A percentile compares a stretch with the other conserved stretches of the same genome.
Evolutionary conservation across 352 stramenopile species (phyloP).

Genomic region (Pythium guiyangense): DNA sequence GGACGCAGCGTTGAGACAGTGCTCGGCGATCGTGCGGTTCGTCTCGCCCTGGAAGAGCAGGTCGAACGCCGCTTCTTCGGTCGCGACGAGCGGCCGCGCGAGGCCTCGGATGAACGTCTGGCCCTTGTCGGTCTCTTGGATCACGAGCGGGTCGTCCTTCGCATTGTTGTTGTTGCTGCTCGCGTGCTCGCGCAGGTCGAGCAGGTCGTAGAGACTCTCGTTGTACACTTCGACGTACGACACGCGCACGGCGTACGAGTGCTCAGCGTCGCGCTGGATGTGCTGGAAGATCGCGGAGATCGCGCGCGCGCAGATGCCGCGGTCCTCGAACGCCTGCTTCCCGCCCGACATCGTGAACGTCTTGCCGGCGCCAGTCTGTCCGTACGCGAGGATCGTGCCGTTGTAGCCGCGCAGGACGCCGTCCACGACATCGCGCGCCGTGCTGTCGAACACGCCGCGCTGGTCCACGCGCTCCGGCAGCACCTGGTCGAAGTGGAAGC

Average conservation of each 20-base stretch:
- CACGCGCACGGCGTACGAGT: constrained; percentile 52
- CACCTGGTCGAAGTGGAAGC: constrained; percentile 68
- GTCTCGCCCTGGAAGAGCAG: constrained; percentile 78
- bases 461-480: constrained; percentile 37
- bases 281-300: constrained; percentile 54
- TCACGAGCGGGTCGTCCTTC: constrained; percentile 32
- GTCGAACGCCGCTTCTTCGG: constrained; percentile 67
- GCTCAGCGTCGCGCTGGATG: constrained; percentile 37
- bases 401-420: constrained; percentile 69
- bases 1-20: constrained; percentile 73
- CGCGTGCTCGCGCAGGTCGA: constrained; percentile 29
- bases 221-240: constrained; percentile 91
- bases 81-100: constrained; percentile 45
- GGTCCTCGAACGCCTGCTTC: constrained; percentile 50
- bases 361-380: constrained; percentile 70
- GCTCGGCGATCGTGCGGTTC: constrained; percentile 73
- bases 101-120: constrained; percentile 71
- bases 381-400: constrained; percentile 71
- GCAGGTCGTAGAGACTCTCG: constrained; percentile 82
- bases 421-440: constrained; percentile 48
- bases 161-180: constrained; percentile 13
- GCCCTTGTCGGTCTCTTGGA: constrained; percentile 56
- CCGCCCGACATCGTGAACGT: constrained; percentile 71
- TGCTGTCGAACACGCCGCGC: constrained; percentile 40
- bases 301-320: constrained; percentile 52